Base-by-base conservation (phyloP, 352 stramenopile species). In the Phytophthora litchii region DNA sequence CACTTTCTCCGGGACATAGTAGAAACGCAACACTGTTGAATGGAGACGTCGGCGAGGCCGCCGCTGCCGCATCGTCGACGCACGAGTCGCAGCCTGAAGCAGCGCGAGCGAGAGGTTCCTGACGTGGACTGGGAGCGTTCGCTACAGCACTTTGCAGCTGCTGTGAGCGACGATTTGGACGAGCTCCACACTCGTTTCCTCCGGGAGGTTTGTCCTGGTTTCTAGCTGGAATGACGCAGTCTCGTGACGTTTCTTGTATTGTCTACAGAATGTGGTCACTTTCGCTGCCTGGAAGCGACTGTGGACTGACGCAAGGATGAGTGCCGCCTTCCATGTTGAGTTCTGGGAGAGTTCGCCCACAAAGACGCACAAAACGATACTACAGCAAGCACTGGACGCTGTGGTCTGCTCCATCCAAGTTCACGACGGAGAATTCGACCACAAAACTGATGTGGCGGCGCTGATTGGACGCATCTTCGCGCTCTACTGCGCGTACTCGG, bases 291-390 rank as follows among this genome's bases (percentile, higher is more conserved):
- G 73, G 52, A 89, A 89, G 64, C 45, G 54, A 17, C 68, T 84
- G 19, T 91, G 82, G 82, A 27, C 9, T 2, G 52, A 70, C 19
- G 41, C 50, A 8, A 64, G 68, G 12, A 74, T 89, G 67, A 89
- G 80, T 52, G 65, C 76, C 1, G 51, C 76, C 49, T 88, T 89
- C 61, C 82, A 89, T 45, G 78, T 89, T n/a, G 82, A 91, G 63
- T 91, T 89, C 53, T 88, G 78, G 69, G 74, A 89, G 47, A 91
- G 82, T 42, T 81, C 74, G 12, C 75, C 82, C 3, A 74, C 76
- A 0, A 62, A 59, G 16, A 82, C 60, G 3, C 82, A 91, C 63
- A 82, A 84, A 46, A 70, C 68, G 2, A 71, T 89, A 14, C 59
- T 91, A 35, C 80, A 89, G 37, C 68, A 76, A 44, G 53, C 76